Evolutionary conservation across 1,284 basidiomycete genomes (phyloP).

Genomic region (Acaromyces ingoldii): DNA sequence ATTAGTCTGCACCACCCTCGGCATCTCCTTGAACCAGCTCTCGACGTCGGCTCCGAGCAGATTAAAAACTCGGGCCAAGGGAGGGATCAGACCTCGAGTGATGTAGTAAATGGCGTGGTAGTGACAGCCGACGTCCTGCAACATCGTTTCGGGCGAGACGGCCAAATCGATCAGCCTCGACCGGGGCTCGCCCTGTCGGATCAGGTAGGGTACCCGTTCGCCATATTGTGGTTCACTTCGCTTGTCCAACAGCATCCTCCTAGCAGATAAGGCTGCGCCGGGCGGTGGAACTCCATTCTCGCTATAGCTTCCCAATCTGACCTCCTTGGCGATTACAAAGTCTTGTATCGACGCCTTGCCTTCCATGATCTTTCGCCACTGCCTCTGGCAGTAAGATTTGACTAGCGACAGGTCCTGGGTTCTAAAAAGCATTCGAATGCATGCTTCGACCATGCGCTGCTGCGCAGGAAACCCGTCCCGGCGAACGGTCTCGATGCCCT

Average conservation of each 20-base stretch:
- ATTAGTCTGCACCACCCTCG: conserved; percentile 49
- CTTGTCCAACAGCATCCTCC: conserved; percentile 69
- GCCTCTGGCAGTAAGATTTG: conserved; percentile 78
- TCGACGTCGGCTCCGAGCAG: conserved; percentile 83
- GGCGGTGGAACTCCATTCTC: conserved; percentile 81
- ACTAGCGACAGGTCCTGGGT: conserved; percentile 80
- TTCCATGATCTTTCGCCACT: conserved; percentile 79
- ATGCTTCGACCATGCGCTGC: conserved; percentile 47
- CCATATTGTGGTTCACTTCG: conserved; percentile 83
- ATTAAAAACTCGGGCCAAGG: conserved; percentile 83
- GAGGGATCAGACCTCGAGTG: conserved; percentile 76
- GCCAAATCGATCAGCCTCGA: conserved; percentile 75
- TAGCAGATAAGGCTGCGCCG: conserved; percentile 78
- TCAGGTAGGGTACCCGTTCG: conserved; percentile 87
- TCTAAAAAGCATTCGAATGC: conserved; percentile 65
- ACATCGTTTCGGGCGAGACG: conserved; percentile 69
- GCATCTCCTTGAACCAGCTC: conserved; percentile 85
- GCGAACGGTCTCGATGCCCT: conserved; percentile 94
- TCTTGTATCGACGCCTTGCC: conserved; percentile 77
- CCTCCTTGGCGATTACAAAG: conserved; percentile 91
- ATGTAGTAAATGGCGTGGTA: conserved; percentile 90
- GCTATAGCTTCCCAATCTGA: conserved; percentile 68
- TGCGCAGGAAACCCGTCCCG: conserved; percentile 60
- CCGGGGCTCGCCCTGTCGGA: conserved; percentile 66
- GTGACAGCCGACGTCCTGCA: conserved; percentile 64